These are phyloP conservation scores for Trifolium repens DNA, from an alignment of 306 rosid genomes.

Conservation along the genomic window DNA sequence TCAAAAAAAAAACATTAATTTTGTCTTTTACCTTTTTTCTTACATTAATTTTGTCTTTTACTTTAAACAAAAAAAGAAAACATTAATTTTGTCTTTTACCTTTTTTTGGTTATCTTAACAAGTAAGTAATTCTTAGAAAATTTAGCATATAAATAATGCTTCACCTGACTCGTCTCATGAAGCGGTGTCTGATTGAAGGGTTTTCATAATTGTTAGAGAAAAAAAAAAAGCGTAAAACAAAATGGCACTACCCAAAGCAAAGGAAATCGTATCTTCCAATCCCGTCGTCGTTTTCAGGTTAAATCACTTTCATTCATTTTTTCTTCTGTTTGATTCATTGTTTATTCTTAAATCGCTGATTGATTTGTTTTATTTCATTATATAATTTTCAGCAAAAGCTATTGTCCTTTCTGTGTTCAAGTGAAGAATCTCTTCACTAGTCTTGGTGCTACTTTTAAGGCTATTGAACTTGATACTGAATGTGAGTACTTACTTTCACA, in stretches of 20 bases:
- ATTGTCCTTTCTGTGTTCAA: constrained; percentile 65
- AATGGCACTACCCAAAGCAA: constrained; percentile 84
- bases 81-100: no score
- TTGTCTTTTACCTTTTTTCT: no score
- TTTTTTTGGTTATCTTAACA: no score
- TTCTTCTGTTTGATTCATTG: neutral
- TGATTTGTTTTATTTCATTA: neutral
- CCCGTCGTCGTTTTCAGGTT: constrained; percentile 85
- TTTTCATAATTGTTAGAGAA: neutral
- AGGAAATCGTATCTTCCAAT: constrained; percentile 76
- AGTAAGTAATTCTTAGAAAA: no score
- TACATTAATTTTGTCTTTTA: no score
- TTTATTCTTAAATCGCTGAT: neutral
- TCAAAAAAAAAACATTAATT: no score
- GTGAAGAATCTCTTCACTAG: constrained; percentile 63
- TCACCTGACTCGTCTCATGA: no score
- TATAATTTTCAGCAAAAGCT: constrained; percentile 59
- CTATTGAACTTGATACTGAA: constrained; percentile 66
- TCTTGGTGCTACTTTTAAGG: constrained; percentile 59
- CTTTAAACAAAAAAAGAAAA: no score
- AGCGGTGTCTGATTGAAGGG: neutral
- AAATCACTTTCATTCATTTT: neutral
- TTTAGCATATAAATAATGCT: no score
- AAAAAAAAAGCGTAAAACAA: neutral
- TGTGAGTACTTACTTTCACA: constrained; percentile 39